Evolutionary conservation across 2,329 filamentous ascomycete species (phyloP).

Genomic region (Fusarium tupiense): DNA sequence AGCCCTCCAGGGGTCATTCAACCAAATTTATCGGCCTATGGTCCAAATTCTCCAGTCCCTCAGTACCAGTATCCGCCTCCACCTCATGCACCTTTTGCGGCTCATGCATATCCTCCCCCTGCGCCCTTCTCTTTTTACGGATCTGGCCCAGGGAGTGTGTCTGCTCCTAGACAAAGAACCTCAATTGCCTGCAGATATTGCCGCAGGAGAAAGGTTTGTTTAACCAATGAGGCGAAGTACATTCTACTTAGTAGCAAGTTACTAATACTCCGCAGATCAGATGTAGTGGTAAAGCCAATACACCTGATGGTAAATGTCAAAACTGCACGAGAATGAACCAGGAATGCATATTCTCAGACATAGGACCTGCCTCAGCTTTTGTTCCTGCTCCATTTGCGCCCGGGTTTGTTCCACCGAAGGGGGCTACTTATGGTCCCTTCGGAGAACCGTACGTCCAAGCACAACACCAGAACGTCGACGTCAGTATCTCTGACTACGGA

Average conservation of each 20-base stretch:
- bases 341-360: neutral
- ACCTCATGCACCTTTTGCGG: accelerated
- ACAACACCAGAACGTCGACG: neutral
- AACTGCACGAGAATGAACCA: neutral
- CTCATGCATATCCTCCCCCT: accelerated
- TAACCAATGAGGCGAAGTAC: accelerated
- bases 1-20: neutral
- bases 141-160: accelerated
- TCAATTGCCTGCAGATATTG: neutral
- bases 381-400: accelerated
- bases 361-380: accelerated
- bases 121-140: neutral
- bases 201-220: neutral
- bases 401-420: accelerated
- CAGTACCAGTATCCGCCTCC: neutral
- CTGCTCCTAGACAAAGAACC: neutral
- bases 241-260: too few relatives aligned
- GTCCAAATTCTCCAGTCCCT: accelerated
- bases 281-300: neutral
- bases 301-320: neutral
- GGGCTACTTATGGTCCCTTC: accelerated
- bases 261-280: neutral
- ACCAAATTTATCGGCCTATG: accelerated
- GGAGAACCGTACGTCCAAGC: accelerated
- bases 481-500: neutral